These are phyloP conservation scores for Stenogyne calaminthoides DNA, from an alignment of 305 asterid species.

Conservation along the genomic window DNA sequence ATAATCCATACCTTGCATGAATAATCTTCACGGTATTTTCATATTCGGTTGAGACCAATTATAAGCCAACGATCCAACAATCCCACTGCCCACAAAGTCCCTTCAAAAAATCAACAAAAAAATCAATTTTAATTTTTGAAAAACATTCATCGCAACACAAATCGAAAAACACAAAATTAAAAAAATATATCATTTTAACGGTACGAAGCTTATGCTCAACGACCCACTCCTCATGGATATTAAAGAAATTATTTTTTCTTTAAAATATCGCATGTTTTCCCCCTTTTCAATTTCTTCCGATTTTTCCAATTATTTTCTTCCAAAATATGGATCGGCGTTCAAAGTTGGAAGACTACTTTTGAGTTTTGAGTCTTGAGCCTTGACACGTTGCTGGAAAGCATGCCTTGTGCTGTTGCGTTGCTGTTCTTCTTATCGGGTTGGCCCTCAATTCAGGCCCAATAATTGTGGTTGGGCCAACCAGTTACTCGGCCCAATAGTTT, in stretches of 20 bases:
- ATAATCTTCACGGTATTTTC: conserved; percentile 89
- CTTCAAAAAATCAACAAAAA: conserved; percentile 37
- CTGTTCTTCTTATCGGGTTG: background rate
- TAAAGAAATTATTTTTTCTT: conserved; percentile 58
- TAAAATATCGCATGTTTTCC: conserved; percentile 59
- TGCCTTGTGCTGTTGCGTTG: too few species aligned
- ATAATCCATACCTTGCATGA: conserved; percentile 67
- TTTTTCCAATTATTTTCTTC: background rate
- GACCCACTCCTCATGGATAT: conserved; percentile 69
- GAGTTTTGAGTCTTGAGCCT: too few species aligned
- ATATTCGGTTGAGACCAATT: conserved; percentile 91
- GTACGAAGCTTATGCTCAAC: conserved; percentile 89
- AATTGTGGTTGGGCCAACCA: too few species aligned
- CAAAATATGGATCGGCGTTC: background rate
- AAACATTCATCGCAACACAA: background rate
- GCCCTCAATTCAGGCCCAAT: conserved; percentile 6
- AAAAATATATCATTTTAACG: conserved; percentile 42
- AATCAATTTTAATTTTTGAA: conserved; percentile 14
- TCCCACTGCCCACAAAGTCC: conserved; percentile 85
- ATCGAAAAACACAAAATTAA: background rate
- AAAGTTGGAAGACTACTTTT: background rate
- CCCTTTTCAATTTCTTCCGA: background rate
- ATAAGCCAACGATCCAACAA: conserved; percentile 82
- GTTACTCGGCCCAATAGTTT: too few species aligned
- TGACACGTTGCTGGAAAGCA: conserved; percentile 15